Evolutionary conservation across 352 stramenopile genomes (phyloP).

Genomic region (Phytophthora brassicae): DNA sequence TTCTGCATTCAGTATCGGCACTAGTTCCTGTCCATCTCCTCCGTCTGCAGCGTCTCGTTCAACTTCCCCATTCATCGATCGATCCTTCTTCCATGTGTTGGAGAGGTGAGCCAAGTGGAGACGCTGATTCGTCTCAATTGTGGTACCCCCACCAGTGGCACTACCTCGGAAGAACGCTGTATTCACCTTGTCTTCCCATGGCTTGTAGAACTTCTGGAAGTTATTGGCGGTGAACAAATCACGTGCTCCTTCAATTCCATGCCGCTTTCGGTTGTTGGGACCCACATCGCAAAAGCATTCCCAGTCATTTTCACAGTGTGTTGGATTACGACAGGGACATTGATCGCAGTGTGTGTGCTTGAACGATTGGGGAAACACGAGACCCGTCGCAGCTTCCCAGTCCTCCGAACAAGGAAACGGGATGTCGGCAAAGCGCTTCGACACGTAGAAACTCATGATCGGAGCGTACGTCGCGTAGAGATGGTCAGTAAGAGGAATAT

Average conservation of each 20-base stretch:
- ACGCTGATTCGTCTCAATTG: conserved; percentile 96
- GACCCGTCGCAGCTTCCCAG: conserved; percentile 92
- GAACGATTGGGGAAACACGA: conserved; percentile 93
- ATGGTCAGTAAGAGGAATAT: conserved; percentile 90
- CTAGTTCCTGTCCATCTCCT: conserved; percentile 35
- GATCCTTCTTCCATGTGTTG: conserved; percentile 92
- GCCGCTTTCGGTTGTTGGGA: conserved; percentile 60
- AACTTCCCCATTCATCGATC: conserved; percentile 77
- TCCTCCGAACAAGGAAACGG: conserved; percentile 97
- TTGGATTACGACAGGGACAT: conserved; percentile 62
- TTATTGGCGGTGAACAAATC: conserved; percentile 98
- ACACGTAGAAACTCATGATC: conserved; percentile 98
- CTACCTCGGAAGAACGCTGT: conserved; percentile 99
- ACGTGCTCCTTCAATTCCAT: conserved; percentile 64
- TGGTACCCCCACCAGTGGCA: conserved; percentile 94
- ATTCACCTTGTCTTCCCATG: conserved; percentile 95
- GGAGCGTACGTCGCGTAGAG: conserved; percentile 95
- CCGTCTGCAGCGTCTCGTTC: conserved; percentile 12
- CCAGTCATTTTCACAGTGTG: conserved; percentile 78
- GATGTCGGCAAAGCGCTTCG: conserved; percentile 95
- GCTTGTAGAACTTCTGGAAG: conserved; percentile 95
- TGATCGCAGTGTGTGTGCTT: conserved; percentile 81
- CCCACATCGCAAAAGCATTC: conserved; percentile 77
- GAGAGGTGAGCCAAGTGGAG: conserved; percentile 92
- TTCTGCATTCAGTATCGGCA: conserved; percentile 95